Evolutionary conservation across 306 rosid genomes (phyloP).

Genomic region (Amphicarpaea edgeworthii): DNA sequence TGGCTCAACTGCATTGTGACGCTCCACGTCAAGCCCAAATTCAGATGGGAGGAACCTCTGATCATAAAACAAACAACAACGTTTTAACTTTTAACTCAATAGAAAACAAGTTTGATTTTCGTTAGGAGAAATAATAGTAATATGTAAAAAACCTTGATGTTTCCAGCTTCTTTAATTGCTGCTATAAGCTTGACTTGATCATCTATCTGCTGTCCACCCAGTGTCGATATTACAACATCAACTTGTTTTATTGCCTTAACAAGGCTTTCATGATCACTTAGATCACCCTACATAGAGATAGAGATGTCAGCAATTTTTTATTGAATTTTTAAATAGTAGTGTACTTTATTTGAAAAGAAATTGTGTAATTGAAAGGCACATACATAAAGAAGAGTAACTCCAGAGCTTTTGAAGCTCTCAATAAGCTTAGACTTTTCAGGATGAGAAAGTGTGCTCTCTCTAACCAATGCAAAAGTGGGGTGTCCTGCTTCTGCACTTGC

Average conservation of each 20-base stretch:
- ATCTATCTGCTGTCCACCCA: slow-evolving; percentile 15
- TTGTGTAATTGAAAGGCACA: slow-evolving; percentile 21
- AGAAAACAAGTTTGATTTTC: background rate
- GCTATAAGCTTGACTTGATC: slow-evolving; percentile 54
- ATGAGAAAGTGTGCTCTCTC: slow-evolving; percentile 45
- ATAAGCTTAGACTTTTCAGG: slow-evolving; percentile 49
- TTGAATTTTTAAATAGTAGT: background rate
- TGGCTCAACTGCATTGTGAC: slow-evolving; percentile 45
- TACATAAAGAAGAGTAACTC: slow-evolving; percentile 52
- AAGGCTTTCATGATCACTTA: slow-evolving; percentile 49
- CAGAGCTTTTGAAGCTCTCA: slow-evolving; percentile 45
- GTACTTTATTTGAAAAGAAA: no score
- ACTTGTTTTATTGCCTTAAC: slow-evolving; percentile 55
- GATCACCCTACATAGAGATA: slow-evolving; percentile 46
- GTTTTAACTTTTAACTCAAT: background rate
- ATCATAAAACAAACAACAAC: background rate
- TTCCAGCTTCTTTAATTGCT: slow-evolving; percentile 62
- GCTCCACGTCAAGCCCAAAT: slow-evolving; percentile 52
- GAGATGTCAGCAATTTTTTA: background rate
- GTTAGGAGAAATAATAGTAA: no score
- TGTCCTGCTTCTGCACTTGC: slow-evolving; percentile 54
- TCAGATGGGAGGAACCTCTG: slow-evolving; percentile 61
- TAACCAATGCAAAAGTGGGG: slow-evolving; percentile 48
- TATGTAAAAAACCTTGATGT: slow-evolving; percentile 47
- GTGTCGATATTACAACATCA: slow-evolving; percentile 43